phyloP scores from a whole-genome alignment of 495 filamentous ascomycete species.

The Aspergillus sclerotiicarbonarius region DNA sequence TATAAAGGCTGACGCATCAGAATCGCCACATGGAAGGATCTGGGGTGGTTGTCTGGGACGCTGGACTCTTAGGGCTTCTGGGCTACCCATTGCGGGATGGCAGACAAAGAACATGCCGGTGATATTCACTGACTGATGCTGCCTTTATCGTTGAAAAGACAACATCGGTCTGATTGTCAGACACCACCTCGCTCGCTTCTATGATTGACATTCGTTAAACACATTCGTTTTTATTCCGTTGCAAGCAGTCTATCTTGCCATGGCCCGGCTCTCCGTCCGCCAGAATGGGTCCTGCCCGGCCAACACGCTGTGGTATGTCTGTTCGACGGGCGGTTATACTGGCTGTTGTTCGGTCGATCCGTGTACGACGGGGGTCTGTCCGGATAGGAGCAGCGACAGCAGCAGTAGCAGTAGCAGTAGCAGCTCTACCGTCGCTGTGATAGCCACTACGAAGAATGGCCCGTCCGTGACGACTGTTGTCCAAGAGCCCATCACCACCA shows the following conservation, averaged over 20 bases:
- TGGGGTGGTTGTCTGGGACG: too few relatives aligned
- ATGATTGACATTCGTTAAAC: background rate
- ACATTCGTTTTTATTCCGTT: background rate
- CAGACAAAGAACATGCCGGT: too few relatives aligned
- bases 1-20: too few relatives aligned
- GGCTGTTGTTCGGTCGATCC: slow-evolving; percentile 43
- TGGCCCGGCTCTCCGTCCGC: slow-evolving; percentile 12
- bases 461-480: too few relatives aligned
- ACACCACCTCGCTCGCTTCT: too few relatives aligned
- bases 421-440: background rate
- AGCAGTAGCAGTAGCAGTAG: slow-evolving; percentile 1
- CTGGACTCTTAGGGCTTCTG: too few relatives aligned
- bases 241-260: background rate
- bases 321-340: slow-evolving; percentile 24
- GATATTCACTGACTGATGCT: too few relatives aligned
- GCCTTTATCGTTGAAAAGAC: too few relatives aligned
- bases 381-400: slow-evolving; percentile 19
- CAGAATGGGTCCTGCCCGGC: slow-evolving; percentile 17
- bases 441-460: background rate
- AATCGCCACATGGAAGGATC: too few relatives aligned
- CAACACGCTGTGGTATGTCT: slow-evolving; percentile 31
- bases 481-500: slow-evolving; percentile 1
- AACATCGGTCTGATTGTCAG: too few relatives aligned
- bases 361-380: slow-evolving; percentile 34
- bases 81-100: too few relatives aligned